A percentile compares a stretch with the other conserved stretches of the same genome.
Evolutionary conservation across 2,329 filamentous ascomycete species (phyloP).

Genomic region (Calycina herbarum): DNA sequence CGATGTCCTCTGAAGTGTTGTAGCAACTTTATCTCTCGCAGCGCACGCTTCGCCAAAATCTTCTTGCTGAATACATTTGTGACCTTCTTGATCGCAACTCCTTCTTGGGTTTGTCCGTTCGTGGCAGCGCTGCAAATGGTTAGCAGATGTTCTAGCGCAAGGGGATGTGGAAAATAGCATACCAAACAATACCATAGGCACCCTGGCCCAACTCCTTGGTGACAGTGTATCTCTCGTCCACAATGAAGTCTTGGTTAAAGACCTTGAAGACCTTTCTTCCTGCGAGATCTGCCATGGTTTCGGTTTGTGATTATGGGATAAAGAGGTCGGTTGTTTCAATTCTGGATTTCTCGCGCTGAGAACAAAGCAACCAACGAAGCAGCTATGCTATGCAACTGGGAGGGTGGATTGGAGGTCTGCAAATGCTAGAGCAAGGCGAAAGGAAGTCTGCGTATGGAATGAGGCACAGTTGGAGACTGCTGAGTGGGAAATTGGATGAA

Average conservation of each 20-base stretch:
- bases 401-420: neutral
- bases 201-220: conserved; percentile 98
- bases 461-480: neutral
- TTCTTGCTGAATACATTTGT: conserved; percentile 99
- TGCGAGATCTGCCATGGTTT: conserved; percentile 38
- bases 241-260: conserved; percentile 99
- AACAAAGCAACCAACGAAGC: neutral
- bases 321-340: neutral
- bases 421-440: neutral
- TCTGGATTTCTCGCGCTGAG: neutral
- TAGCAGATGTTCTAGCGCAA: conserved; percentile 23
- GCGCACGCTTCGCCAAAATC: conserved; percentile 94
- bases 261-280: conserved; percentile 97
- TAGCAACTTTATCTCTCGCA: conserved; percentile 97
- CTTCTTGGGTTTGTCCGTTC: conserved; percentile 86
- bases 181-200: conserved; percentile 99
- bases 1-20: conserved; percentile 94
- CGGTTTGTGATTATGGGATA: conserved; percentile 12
- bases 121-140: conserved; percentile 71
- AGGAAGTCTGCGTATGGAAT: neutral
- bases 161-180: conserved; percentile 39
- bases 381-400: neutral
- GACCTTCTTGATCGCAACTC: conserved; percentile 98
- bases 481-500: neutral
- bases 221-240: conserved; percentile 96